Evolutionary conservation across 2,329 filamentous ascomycete genomes (phyloP).

Genomic region (Trematosphaeria pertusa): DNA sequence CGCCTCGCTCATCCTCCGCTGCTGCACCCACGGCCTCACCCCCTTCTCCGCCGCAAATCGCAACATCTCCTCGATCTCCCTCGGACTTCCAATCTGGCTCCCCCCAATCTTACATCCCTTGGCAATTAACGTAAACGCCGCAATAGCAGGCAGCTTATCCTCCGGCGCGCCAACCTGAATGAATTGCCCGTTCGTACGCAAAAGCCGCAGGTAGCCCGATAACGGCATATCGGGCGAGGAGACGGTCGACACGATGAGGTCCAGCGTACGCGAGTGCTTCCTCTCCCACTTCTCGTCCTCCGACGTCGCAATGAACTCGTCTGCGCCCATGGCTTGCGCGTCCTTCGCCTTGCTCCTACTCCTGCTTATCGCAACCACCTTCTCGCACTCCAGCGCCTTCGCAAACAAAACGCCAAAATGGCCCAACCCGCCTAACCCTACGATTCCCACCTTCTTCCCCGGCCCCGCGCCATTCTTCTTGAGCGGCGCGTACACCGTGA

Average conservation of each 20-base stretch:
- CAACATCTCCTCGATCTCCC: slow-evolving; percentile 68
- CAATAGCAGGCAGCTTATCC: slow-evolving; percentile 60
- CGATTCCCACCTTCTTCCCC: slow-evolving; percentile 73
- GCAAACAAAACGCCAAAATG: slow-evolving; percentile 77
- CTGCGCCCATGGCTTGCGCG: slow-evolving; percentile 68
- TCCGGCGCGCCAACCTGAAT: slow-evolving; percentile 75
- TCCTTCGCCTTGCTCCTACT: slow-evolving; percentile 65
- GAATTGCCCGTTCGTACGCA: slow-evolving; percentile 67
- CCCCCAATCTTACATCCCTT: slow-evolving; percentile 60
- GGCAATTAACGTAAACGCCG: slow-evolving; percentile 64
- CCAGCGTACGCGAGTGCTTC: slow-evolving; percentile 62
- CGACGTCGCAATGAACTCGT: slow-evolving; percentile 69
- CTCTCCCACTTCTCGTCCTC: slow-evolving; percentile 68
- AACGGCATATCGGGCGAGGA: slow-evolving; percentile 68
- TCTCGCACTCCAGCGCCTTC: slow-evolving; percentile 72
- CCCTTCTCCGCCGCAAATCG: slow-evolving; percentile 65
- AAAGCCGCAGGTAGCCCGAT: slow-evolving; percentile 65
- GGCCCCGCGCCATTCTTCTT: slow-evolving; percentile 71
- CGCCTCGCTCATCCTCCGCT: slow-evolving; percentile 60
- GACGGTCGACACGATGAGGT: slow-evolving; percentile 67
- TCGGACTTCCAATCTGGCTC: slow-evolving; percentile 59
- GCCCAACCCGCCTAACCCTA: slow-evolving; percentile 76
- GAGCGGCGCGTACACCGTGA: slow-evolving; percentile 76
- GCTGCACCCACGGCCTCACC: slow-evolving; percentile 69
- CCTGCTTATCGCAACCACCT: slow-evolving; percentile 70